phyloP scores from a whole-genome alignment of 805 yeast species.

The Nakazawaea siamensis region DNA sequence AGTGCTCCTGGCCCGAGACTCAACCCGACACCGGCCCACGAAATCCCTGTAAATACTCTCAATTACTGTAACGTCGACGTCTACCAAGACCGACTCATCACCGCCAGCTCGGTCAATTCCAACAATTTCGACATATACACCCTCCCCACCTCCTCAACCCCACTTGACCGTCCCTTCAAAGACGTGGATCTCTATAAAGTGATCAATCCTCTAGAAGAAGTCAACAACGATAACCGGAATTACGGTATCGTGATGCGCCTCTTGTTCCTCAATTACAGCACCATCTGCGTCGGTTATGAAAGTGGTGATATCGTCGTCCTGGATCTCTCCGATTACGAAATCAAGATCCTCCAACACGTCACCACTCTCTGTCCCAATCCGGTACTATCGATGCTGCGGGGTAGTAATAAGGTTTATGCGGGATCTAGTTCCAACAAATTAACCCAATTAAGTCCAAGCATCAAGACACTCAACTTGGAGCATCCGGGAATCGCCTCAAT shows the following conservation, averaged over 20 bases:
- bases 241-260: constrained; percentile 67
- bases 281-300: constrained; percentile 57
- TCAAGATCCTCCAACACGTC: constrained; percentile 16
- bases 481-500: too few species aligned
- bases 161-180: constrained; percentile 21
- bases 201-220: constrained; percentile 13
- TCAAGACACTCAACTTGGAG: too few species aligned
- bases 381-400: constrained; percentile 29
- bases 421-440: too few species aligned
- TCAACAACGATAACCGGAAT: constrained; percentile 15
- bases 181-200: constrained; percentile 22
- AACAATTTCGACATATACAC: constrained; percentile 56
- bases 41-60: constrained; percentile 64
- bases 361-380: constrained; percentile 47
- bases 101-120: constrained; percentile 61
- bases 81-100: constrained; percentile 24
- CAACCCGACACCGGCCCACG: constrained; percentile 20
- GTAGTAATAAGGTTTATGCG: too few species aligned
- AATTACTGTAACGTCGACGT: constrained; percentile 63
- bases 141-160: constrained; percentile 15
- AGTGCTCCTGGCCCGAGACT: constrained; percentile 15
- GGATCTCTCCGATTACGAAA: constrained; percentile 15
- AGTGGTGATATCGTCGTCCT: constrained; percentile 50
- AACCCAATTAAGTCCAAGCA: too few species aligned
- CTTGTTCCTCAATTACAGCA: constrained; percentile 23